A percentile compares a stretch with the other conserved stretches of the same genome.
Evolutionary conservation across 1,139 yeast species (phyloP).

Genomic region (Sugiyamaella grinbergsii): DNA sequence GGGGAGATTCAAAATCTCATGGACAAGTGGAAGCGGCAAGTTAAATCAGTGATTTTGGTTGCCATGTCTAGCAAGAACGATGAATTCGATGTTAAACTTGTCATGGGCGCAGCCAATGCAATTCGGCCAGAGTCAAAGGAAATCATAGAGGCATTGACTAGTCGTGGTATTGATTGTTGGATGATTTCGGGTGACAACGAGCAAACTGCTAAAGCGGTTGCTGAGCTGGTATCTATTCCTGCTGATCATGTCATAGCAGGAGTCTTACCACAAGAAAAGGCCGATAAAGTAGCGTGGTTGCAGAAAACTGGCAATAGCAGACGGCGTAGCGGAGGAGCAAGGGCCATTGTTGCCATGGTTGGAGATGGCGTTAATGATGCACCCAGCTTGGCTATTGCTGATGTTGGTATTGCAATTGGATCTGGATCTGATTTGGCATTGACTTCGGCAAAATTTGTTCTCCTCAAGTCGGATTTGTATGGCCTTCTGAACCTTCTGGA

Average conservation of each 20-base stretch:
- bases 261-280: slow-evolving; percentile 73
- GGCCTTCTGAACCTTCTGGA: slow-evolving; percentile 64
- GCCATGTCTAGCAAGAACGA: slow-evolving; percentile 48
- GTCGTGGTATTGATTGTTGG: slow-evolving; percentile 59
- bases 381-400: slow-evolving; percentile 85
- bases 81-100: slow-evolving; percentile 47
- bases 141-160: slow-evolving; percentile 53
- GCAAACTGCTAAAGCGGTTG: slow-evolving; percentile 69
- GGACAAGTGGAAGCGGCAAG: slow-evolving; percentile 59
- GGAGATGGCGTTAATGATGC: slow-evolving; percentile 98
- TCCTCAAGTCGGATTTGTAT: slow-evolving; percentile 47
- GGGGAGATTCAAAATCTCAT: slow-evolving; percentile 42
- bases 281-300: slow-evolving; percentile 57
- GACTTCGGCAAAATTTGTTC: slow-evolving; percentile 86
- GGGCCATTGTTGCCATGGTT: slow-evolving; percentile 58
- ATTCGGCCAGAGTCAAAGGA: slow-evolving; percentile 61
- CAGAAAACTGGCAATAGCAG: slow-evolving; percentile 44
- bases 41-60: slow-evolving; percentile 64
- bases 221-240: slow-evolving; percentile 60
- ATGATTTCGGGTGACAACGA: slow-evolving; percentile 73
- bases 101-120: slow-evolving; percentile 65
- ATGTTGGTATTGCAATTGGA: slow-evolving; percentile 88
- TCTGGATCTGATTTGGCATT: slow-evolving; percentile 93
- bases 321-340: slow-evolving; percentile 26
- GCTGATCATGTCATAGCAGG: slow-evolving; percentile 63